Conservation (phyloP, 2,329 filamentous ascomycete species). For the Alternaria ventricosa region DNA sequence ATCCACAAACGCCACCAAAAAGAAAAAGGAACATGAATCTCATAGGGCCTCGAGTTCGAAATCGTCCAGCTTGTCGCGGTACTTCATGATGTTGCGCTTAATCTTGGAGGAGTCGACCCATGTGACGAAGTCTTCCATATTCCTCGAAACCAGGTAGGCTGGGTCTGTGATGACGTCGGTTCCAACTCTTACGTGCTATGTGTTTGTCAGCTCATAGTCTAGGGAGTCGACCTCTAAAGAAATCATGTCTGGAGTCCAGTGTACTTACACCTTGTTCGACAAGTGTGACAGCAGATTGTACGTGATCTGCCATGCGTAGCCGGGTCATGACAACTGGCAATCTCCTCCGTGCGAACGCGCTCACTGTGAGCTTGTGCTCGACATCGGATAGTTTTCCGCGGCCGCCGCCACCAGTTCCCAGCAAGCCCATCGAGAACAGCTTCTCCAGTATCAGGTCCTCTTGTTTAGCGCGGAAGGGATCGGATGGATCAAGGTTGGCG, state of each 20-base stretch:
- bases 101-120: slow-evolving; percentile 98
- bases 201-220: background rate
- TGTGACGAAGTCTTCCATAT: slow-evolving; percentile 94
- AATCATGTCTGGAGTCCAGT: background rate
- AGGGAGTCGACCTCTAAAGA: rapidly evolving
- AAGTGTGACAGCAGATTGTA: slow-evolving; percentile 79
- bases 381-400: slow-evolving; percentile 71
- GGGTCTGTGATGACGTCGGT: slow-evolving; percentile 90
- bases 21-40: background rate
- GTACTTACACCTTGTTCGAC: slow-evolving; percentile 76
- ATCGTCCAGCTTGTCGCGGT: slow-evolving; percentile 93
- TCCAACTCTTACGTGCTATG: slow-evolving; percentile 79
- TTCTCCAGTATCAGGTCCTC: slow-evolving; percentile 90
- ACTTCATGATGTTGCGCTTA: slow-evolving; percentile 94
- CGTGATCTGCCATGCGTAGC: slow-evolving; percentile 87
- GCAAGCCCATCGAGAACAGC: slow-evolving; percentile 88
- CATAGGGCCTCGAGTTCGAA: slow-evolving; percentile 71
- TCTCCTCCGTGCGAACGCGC: slow-evolving; percentile 81
- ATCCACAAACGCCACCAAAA: slow-evolving; percentile 31
- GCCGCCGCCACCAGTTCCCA: slow-evolving; percentile 69
- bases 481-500: slow-evolving; percentile 79
- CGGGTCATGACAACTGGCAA: slow-evolving; percentile 91
- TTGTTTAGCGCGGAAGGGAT: slow-evolving; percentile 78
- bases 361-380: slow-evolving; percentile 87
- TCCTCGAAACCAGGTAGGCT: slow-evolving; percentile 84